Evolutionary conservation across 2,329 filamentous ascomycete genomes (phyloP).

Genomic region (Nemania sp.): DNA sequence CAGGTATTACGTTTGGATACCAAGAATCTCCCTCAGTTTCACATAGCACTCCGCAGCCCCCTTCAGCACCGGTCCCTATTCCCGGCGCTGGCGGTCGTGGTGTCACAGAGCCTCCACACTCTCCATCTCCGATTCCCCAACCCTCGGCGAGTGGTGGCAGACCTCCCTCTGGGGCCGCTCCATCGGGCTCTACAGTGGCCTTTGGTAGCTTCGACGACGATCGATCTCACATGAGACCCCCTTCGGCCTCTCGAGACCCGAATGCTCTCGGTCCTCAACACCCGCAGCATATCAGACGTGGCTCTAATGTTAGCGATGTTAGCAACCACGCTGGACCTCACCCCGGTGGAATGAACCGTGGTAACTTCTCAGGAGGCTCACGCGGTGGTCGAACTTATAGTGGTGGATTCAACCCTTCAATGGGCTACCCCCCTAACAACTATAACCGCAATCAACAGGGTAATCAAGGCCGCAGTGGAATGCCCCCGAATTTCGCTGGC

Average conservation of each 20-base stretch:
- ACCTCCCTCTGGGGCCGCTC: constrained; percentile 77
- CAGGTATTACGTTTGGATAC: constrained; percentile 85
- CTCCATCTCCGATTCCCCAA: constrained; percentile 93
- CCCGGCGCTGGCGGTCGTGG: constrained; percentile 74
- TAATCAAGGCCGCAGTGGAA: constrained; percentile 64
- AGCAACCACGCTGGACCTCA: constrained; percentile 69
- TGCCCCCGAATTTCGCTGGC: constrained; percentile 60
- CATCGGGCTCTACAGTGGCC: constrained; percentile 74
- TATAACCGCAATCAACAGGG: constrained; percentile 55
- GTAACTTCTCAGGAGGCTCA: constrained; percentile 63
- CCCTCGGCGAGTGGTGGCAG: constrained; percentile 86
- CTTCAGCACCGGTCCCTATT: constrained; percentile 71
- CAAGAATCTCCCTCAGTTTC: constrained; percentile 74
- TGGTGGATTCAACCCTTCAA: constrained; percentile 61
- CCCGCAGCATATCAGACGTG: constrained; percentile 81
- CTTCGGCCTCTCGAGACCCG: constrained; percentile 71
- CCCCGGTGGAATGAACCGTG: constrained; percentile 64
- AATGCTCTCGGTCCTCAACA: constrained; percentile 72
- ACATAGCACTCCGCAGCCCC: constrained; percentile 73
- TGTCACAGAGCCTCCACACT: constrained; percentile 85
- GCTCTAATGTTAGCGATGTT: constrained; percentile 84
- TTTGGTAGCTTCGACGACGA: constrained; percentile 89
- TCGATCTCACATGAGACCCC: constrained; percentile 74
- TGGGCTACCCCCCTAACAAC: constrained; percentile 58
- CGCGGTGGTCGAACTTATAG: constrained; percentile 64